Evolutionary conservation across 306 rosid genomes (phyloP).

Genomic region (Heteromeles arbutifolia): DNA sequence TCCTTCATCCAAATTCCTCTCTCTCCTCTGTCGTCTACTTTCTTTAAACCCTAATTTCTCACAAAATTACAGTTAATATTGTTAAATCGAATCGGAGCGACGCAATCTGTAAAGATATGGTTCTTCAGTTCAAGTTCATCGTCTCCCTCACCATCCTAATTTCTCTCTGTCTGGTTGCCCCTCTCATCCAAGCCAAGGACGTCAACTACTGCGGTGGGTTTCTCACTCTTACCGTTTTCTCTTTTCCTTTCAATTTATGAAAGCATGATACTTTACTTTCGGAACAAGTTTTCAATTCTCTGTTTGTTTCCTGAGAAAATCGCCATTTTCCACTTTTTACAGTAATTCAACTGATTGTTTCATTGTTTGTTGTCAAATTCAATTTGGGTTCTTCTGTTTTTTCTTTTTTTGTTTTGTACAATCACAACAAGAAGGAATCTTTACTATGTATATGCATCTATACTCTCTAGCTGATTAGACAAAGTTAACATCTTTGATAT

Average conservation of each 20-base stretch:
- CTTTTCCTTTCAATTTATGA: background rate
- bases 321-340: background rate
- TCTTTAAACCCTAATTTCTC: background rate
- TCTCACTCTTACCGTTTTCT: background rate
- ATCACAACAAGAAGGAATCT: background rate
- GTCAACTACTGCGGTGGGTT: slow-evolving; percentile 46
- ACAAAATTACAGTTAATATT: background rate
- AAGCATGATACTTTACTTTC: background rate
- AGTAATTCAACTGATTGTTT: background rate
- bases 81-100: background rate
- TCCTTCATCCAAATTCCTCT: background rate
- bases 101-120: slow-evolving; percentile 24
- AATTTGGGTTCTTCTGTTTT: background rate
- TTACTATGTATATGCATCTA: background rate
- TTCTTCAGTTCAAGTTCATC: slow-evolving; percentile 17
- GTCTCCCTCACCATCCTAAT: slow-evolving; percentile 10
- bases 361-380: background rate
- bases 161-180: slow-evolving; percentile 25
- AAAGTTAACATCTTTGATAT: background rate
- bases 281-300: background rate
- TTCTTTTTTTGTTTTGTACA: too few relatives aligned
- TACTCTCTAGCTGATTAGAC: background rate
- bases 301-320: background rate
- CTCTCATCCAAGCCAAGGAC: slow-evolving; percentile 40
- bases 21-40: background rate